Conservation (phyloP, 352 stramenopile genomes). For the Phytopythium helicoides region DNA sequence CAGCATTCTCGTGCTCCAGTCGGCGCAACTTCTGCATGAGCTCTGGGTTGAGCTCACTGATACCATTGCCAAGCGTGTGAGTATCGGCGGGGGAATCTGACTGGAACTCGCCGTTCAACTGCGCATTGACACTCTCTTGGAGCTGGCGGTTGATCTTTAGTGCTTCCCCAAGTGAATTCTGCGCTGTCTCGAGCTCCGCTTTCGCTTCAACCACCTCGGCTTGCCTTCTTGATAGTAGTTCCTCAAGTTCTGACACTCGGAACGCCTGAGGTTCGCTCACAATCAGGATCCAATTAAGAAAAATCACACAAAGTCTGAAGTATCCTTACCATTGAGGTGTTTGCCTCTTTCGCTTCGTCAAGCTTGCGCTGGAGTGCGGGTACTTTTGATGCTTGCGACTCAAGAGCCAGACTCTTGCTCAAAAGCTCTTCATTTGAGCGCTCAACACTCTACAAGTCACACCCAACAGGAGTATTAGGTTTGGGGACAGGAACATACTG, state of each 20-base stretch:
- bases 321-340: constrained; percentile 54
- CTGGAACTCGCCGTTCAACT: constrained; percentile 6
- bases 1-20: constrained; percentile 57
- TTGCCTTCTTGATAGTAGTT: constrained; percentile 25
- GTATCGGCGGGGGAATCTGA: neutral
- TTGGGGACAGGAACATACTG: constrained; percentile 1
- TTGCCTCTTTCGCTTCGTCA: constrained; percentile 59
- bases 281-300: constrained; percentile 1
- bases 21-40: constrained; percentile 59
- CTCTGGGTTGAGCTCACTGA: constrained; percentile 68
- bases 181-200: constrained; percentile 26
- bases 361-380: constrained; percentile 58
- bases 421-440: constrained; percentile 52
- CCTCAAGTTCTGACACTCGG: constrained; percentile 52
- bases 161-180: constrained; percentile 34
- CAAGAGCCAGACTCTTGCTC: constrained; percentile 51
- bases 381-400: constrained; percentile 46
- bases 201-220: constrained; percentile 24
- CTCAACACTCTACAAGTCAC: constrained; percentile 43
- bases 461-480: neutral
- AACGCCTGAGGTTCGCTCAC: constrained; percentile 71
- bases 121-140: constrained; percentile 30
- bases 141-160: constrained; percentile 46
- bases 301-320: neutral
- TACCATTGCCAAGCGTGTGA: constrained; percentile 5